A percentile compares a stretch with the other conserved stretches of the same genome.
phyloP scores from a whole-genome alignment of 1,284 basidiomycete genomes.

The Melampsora americana region DNA sequence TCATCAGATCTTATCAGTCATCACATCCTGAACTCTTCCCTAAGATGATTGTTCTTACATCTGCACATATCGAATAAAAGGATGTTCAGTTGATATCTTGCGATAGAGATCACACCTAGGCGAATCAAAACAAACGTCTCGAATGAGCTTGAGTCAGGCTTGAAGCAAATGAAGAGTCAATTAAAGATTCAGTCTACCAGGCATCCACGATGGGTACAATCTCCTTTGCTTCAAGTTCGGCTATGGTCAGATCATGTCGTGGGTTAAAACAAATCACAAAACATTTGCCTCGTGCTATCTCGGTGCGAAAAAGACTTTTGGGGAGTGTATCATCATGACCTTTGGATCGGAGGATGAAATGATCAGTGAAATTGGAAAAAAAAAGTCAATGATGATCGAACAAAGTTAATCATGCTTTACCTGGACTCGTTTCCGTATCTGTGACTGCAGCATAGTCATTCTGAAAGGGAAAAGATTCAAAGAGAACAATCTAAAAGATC shows the following conservation, averaged over 20 bases:
- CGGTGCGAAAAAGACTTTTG: conserved; percentile 61
- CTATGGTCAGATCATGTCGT: conserved; percentile 82
- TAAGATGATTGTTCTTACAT: conserved; percentile 44
- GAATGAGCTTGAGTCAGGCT: not conserved
- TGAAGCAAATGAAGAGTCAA: not conserved
- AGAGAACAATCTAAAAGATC: not conserved
- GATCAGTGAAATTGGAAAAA: conserved; percentile 11
- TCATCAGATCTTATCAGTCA: not conserved
- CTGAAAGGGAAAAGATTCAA: conserved; percentile 60
- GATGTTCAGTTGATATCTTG: conserved; percentile 50
- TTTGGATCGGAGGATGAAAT: not conserved
- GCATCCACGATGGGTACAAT: conserved; percentile 69
- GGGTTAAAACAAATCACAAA: conserved; percentile 89
- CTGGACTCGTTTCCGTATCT: conserved; percentile 54
- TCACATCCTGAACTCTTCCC: not conserved
- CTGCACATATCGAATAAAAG: conserved; percentile 53
- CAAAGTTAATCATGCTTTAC: conserved; percentile 54
- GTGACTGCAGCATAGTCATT: conserved; percentile 85
- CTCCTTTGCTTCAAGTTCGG: conserved; percentile 65
- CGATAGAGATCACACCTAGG: conserved; percentile 48
- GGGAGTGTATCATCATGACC: conserved; percentile 26
- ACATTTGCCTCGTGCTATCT: conserved; percentile 77
- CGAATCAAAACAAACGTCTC: not conserved
- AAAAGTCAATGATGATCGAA: conserved; percentile 57
- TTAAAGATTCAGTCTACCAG: conserved; percentile 59